These are phyloP conservation scores for Alternaria novae-zelandiae DNA, from an alignment of 2,329 filamentous ascomycete species.

Conservation along the genomic window DNA sequence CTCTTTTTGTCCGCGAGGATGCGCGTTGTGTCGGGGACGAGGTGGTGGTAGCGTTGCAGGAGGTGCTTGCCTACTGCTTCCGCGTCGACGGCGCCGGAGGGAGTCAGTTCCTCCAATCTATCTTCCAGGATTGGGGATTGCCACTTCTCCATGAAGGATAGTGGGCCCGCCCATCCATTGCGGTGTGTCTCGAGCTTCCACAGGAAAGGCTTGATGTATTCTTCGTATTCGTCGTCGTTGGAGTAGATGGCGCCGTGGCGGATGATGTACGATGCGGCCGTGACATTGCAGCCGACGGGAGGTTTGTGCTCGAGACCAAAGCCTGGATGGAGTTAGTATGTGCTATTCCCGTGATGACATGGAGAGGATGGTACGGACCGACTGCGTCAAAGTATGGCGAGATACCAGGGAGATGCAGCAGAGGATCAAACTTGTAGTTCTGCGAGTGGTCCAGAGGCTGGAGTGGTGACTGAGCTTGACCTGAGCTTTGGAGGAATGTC, in stretches of 20 bases:
- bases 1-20: slow-evolving; percentile 46
- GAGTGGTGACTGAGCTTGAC: slow-evolving; percentile 17
- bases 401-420: slow-evolving; percentile 58
- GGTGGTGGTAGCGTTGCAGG: slow-evolving; percentile 59
- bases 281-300: slow-evolving; percentile 58
- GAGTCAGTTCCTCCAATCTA: slow-evolving; percentile 50
- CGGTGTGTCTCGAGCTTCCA: slow-evolving; percentile 65
- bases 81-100: slow-evolving; percentile 55
- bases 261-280: slow-evolving; percentile 56
- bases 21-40: slow-evolving; percentile 50
- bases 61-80: slow-evolving; percentile 67
- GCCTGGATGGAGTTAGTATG: not conserved
- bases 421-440: slow-evolving; percentile 54
- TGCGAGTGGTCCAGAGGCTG: slow-evolving; percentile 36
- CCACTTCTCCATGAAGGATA: slow-evolving; percentile 65
- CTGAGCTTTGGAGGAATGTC: slow-evolving; percentile 11
- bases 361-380: slow-evolving; percentile 24
- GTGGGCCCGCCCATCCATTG: slow-evolving; percentile 58
- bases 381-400: slow-evolving; percentile 58
- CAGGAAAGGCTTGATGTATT: slow-evolving; percentile 57
- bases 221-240: slow-evolving; percentile 59
- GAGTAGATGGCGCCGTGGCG: slow-evolving; percentile 59
- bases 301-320: slow-evolving; percentile 55
- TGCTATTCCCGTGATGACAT: not conserved
- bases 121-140: slow-evolving; percentile 61